Conservation (phyloP, 495 filamentous ascomycete genomes). For the Daldinia vernicosa region DNA sequence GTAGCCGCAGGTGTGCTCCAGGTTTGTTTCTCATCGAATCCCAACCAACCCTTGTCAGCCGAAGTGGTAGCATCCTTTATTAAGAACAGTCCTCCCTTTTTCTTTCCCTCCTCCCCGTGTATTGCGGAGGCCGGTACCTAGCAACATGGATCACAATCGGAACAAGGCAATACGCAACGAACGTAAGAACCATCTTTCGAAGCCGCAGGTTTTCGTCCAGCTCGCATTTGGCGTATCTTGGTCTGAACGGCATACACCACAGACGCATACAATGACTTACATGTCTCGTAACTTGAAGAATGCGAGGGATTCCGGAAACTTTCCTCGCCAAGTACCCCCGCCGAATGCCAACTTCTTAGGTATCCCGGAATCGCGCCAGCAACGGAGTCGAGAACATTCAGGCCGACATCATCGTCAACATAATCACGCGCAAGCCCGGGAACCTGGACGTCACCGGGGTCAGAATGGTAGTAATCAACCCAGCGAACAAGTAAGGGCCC, state of each 20-base stretch:
- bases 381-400: conserved; percentile 40
- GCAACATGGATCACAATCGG: conserved; percentile 46
- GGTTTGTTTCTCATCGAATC: conserved; percentile 29
- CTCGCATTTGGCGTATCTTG: conserved; percentile 58
- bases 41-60: conserved; percentile 15
- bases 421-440: conserved; percentile 33
- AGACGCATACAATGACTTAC: conserved; percentile 55
- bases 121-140: conserved; percentile 41
- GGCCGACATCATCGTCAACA: conserved; percentile 35
- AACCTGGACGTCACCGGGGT: conserved; percentile 28
- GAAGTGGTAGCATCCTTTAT: conserved; percentile 1
- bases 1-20: conserved; percentile 18
- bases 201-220: conserved; percentile 57
- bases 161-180: conserved; percentile 38
- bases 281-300: conserved; percentile 53
- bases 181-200: conserved; percentile 35
- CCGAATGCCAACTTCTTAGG: conserved; percentile 55
- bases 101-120: conserved; percentile 7
- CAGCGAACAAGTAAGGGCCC: conserved; percentile 34
- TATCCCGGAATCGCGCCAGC: conserved; percentile 46
- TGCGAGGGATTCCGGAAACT: conserved; percentile 46
- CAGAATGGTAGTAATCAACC: conserved; percentile 24
- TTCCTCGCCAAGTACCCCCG: conserved; percentile 55
- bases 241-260: conserved; percentile 48
- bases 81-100: conserved; percentile 7